These are phyloP conservation scores for Taphrina flavorubra DNA, from an alignment of 1,139 yeast species.

Conservation along the genomic window DNA sequence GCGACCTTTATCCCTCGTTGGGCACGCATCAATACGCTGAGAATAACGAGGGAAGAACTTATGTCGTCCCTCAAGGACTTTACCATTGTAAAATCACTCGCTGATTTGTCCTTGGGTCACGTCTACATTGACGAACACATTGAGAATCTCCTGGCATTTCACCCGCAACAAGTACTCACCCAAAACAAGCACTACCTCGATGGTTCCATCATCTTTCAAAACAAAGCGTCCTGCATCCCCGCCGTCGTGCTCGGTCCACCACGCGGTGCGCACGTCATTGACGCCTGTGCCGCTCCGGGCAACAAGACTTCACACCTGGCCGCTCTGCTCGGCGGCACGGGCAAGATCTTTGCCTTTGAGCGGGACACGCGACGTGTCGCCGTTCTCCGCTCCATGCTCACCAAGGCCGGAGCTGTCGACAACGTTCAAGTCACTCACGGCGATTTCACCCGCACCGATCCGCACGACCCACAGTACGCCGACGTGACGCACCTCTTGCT, in stretches of 20 bases:
- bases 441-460: slow-evolving; percentile 77
- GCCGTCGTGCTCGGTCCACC: slow-evolving; percentile 74
- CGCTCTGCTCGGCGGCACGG: slow-evolving; percentile 55
- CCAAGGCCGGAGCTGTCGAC: slow-evolving; percentile 68
- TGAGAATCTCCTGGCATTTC: slow-evolving; percentile 78
- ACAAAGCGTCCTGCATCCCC: slow-evolving; percentile 95
- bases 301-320: slow-evolving; percentile 95
- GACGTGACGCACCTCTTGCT: slow-evolving; percentile 78
- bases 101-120: slow-evolving; percentile 61
- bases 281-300: slow-evolving; percentile 98
- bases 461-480: slow-evolving; percentile 54
- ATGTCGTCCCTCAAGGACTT: slow-evolving; percentile 56
- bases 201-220: slow-evolving; percentile 89
- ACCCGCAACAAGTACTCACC: slow-evolving; percentile 23
- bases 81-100: slow-evolving; percentile 55
- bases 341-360: slow-evolving; percentile 79
- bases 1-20: slow-evolving; percentile 70
- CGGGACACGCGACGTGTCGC: slow-evolving; percentile 75
- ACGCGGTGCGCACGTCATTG: slow-evolving; percentile 68
- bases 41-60: slow-evolving; percentile 54
- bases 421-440: slow-evolving; percentile 75
- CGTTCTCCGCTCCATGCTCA: slow-evolving; percentile 77
- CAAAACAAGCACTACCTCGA: slow-evolving; percentile 56
- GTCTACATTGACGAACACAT: slow-evolving; percentile 53
- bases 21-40: slow-evolving; percentile 77